A percentile compares a stretch with the other conserved stretches of the same genome.
These are phyloP conservation scores for Talaromyces thailandensis DNA, from an alignment of 495 filamentous ascomycete genomes.

Conservation along the genomic window DNA sequence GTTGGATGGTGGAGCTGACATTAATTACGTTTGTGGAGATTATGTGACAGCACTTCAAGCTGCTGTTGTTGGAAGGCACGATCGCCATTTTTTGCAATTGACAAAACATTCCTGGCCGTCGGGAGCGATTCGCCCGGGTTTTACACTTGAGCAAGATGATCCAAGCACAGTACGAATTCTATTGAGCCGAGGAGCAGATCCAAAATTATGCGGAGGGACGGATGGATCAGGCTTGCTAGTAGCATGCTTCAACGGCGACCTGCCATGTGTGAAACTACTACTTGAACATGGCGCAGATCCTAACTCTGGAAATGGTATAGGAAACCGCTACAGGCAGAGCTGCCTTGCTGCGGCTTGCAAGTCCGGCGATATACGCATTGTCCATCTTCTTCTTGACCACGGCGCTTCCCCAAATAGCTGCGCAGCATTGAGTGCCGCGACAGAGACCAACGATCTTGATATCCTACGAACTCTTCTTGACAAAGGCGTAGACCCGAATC, in stretches of 20 bases:
- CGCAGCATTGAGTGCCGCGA: neutral
- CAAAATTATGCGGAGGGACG: neutral
- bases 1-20: neutral
- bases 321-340: neutral
- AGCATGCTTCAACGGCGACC: neutral
- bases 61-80: conserved; percentile 5
- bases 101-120: neutral
- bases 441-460: neutral
- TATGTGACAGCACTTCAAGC: conserved; percentile 14
- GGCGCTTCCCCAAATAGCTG: neutral
- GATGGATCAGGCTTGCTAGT: neutral
- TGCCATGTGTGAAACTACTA: neutral
- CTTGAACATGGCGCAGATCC: conserved; percentile 17
- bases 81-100: neutral
- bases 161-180: conserved; percentile 12
- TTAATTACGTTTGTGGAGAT: conserved; percentile 6
- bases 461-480: conserved; percentile 15
- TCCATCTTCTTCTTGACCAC: neutral
- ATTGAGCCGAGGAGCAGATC: conserved; percentile 12
- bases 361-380: neutral
- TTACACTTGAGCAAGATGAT: neutral
- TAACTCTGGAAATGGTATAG: neutral
- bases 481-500: conserved; percentile 8
- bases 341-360: conserved; percentile 2
- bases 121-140: neutral